A percentile compares a stretch with the other conserved stretches of the same genome.
phyloP scores from a whole-genome alignment of 108 stramenopile species.

The Skeletonema costatum region DNA sequence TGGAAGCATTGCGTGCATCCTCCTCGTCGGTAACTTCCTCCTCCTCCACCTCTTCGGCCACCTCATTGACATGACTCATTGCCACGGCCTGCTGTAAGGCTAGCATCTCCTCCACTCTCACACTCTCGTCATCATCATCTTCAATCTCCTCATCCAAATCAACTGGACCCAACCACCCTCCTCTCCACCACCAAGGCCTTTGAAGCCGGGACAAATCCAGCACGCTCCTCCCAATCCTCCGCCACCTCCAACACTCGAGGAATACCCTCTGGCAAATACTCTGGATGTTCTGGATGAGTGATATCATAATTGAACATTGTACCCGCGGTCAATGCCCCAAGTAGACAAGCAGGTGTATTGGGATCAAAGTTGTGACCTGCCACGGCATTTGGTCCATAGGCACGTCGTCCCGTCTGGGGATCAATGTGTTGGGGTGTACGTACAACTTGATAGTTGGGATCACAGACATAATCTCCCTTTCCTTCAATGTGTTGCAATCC shows the following conservation, averaged over 20 bases:
- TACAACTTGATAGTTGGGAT: conserved; percentile 26
- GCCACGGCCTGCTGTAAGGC: background rate
- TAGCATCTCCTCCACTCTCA: background rate
- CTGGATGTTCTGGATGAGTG: conserved; percentile 23
- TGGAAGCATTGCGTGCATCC: conserved; percentile 26
- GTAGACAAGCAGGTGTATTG: conserved; percentile 16
- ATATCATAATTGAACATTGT: conserved; percentile 2
- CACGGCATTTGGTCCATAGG: background rate
- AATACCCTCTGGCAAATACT: conserved; percentile 25
- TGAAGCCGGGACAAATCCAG: conserved; percentile 19
- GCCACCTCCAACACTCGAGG: conserved; percentile 24
- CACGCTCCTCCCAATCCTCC: conserved; percentile 44
- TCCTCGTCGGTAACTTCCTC: conserved; percentile 10
- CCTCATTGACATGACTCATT: background rate
- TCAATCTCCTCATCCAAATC: conserved; percentile 33
- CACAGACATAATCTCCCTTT: conserved; percentile 36
- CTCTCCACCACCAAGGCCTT: background rate
- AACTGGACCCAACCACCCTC: conserved; percentile 8
- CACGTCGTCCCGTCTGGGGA: background rate
- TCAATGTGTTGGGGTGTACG: background rate
- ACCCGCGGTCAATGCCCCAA: conserved; percentile 28
- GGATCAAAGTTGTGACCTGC: conserved; percentile 10
- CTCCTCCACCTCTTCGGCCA: background rate
- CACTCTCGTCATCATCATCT: background rate
- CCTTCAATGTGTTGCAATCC: background rate